Evolutionary conservation across 2,329 filamentous ascomycete species (phyloP), one percentile per base, ranked within the genome.

Genomic region (Blastomyces silverae): DNA sequence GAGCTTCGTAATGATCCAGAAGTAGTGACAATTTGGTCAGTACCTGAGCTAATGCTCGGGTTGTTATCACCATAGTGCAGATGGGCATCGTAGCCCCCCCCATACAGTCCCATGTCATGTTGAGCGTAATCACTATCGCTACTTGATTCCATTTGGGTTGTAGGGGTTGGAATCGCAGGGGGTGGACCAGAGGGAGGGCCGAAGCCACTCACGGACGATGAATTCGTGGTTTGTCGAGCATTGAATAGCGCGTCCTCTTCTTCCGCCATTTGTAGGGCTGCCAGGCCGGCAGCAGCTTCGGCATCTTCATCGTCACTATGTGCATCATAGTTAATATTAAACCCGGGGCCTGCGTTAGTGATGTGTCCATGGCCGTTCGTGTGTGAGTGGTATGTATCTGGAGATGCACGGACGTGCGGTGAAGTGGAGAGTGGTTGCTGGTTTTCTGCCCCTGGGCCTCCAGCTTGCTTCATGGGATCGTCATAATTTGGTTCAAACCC

Each of bases 231-330:
- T 71, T 84, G 87, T 69, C 85, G 84, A 65, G 84, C 82, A 61
- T 86, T 85, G 56, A 84, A 81, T 6, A 78, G 81, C 61, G 87
- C 86, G 66, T 95, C 90, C 73, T 87, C 83, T 74, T 91, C 85
- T 67, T 96, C 91, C 4, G 91, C 92, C 78, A 92, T 86, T 65
- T 87, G 87, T 83, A 97, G 86, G 69, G 92, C 92, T 73, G 90
- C 85, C 62, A 95, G 79, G 20, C 94, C 93, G 66, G 91, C 91
- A 50, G 89, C 87, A 25, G 89, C 93, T 75, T 97, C 93, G 0
- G 89, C 87, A 73, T 97, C 93, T 72, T 91, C 95, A 61, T 95
- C 91, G 64, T 93, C 89, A 67, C 82, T 81, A 69, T 82, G 83
- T 6, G 79, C 78, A 66, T 78, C 78, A 65, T 81, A 79, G 66